Base-by-base conservation (phyloP, 495 filamentous ascomycete species). In the Arthonia radiata region DNA sequence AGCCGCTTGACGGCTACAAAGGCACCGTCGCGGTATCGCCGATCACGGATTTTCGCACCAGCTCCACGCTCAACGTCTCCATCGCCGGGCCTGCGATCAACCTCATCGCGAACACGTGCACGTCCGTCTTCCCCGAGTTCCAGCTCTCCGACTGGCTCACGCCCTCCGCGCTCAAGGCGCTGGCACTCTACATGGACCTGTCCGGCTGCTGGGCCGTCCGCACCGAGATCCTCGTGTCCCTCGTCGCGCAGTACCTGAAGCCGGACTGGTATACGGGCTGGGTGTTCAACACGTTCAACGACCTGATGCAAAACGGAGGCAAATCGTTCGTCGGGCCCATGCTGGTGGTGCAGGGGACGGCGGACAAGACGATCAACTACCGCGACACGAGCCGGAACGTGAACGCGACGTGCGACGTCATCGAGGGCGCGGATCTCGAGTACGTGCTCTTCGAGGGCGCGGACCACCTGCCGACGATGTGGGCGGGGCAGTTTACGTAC, bases 351-450 rank as follows among this genome's bases (percentile, higher is more conserved):
- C 7, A 6, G 6, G 19, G 19, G 6, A 11, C 6, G 11, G 19
- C 19, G 19, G 19, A 22, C 19, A 22, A 7, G 19, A 11, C 11
- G 7, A 11, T 22, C 19, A 6, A 6, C 19, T 22, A 7, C 7
- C 7, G 11, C 6, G 19, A 7, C 11, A 22, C 11, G 7, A 22
- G 11, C 19, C 11, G 7, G 19, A 22, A 6, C 11, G 19, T 22
- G 19, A 6, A 22, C 19, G 19, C 6, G 6, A 22, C 19, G 6
- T 22, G 19, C 11, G 19, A 22, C 19, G 40, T 57, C n/a, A 37
- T 59, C 3, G 49, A 52, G 19, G 58, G 57, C 11, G 47, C 36
- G 7, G 39, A 31, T 4, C 53, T 57, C 28, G 23, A 30, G 13
- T 26, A 28, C 4, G 40, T 52, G 1, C 38, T 42, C 11, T 32